Evolutionary conservation across 345 rosid genomes (phyloP), one percentile per base, ranked within the genome.

Genomic region (Syzygium aqueum): DNA sequence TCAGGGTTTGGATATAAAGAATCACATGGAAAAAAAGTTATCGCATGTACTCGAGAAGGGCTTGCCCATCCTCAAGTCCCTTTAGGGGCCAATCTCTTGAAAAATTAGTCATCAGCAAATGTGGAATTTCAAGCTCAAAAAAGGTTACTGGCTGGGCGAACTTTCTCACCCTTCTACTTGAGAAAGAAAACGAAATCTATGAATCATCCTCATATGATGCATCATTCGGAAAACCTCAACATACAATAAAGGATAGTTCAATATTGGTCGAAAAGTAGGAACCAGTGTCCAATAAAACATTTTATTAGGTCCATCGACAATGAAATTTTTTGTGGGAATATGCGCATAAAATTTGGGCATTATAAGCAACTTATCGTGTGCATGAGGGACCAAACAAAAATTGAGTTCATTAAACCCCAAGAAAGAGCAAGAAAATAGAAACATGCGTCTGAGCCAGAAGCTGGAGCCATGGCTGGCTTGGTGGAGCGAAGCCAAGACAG

Each of bases 391-490:
- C 43, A 73, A 73, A 37, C 82, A 73, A 49, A 37, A 22, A 73
- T 73, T 37, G 23, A 73, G 80, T 40, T 73, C 80, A 73, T 37
- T 40, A 33, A 73, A 73, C 49, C 49, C 80, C 49, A 73, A 73
- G 27, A 84, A 84, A 84, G 46, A 52, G 19, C 85, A 50, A 83
- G 56, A 50, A 50, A 50, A 49, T 27, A 28, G 61, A 23, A 51
- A 73, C 49, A 73, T 17, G 19, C 21, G 49, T 73, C 49, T 21
- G 82, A 73, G 82, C 82, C 49, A 19, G 49, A 73, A 73, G 82
- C 49, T 33, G 14, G 49, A 37, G 82, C 82, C 49, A 21, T 84
- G 63, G 85, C 85, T 84, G 63, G 85, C 85, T 86, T 19, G 19
- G 19, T 28, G 30, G 49, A 43, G 77, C 54, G 23, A 78, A 59